phyloP scores from a whole-genome alignment of 2,329 filamentous ascomycete genomes.

The Stagonosporopsis vannaccii region DNA sequence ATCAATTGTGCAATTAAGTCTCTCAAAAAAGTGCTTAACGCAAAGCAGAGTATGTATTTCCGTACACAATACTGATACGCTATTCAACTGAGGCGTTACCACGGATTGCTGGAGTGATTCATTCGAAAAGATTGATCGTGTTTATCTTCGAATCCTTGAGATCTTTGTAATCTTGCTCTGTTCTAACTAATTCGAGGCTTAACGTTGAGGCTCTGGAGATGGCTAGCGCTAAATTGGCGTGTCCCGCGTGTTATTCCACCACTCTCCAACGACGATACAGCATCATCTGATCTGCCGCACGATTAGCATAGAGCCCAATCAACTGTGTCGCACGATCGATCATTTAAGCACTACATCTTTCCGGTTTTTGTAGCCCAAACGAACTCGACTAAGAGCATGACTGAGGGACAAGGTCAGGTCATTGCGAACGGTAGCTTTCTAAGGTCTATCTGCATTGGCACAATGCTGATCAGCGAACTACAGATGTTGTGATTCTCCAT shows the following conservation, averaged over 20 bases:
- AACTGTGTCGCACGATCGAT: background rate
- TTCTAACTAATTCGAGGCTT: background rate
- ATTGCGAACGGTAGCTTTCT: background rate
- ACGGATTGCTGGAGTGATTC: background rate
- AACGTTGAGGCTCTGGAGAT: background rate
- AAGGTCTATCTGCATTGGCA: background rate
- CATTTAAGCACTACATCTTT: background rate
- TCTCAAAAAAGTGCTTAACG: background rate
- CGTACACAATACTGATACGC: background rate
- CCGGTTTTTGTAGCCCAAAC: background rate
- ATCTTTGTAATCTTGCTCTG: background rate
- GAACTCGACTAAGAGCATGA: background rate
- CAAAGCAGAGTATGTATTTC: background rate
- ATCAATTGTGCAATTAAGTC: background rate
- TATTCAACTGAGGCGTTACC: background rate
- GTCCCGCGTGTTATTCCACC: background rate
- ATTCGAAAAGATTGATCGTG: background rate
- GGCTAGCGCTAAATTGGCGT: background rate
- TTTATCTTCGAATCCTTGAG: background rate
- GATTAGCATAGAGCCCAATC: background rate
- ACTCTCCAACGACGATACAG: background rate
- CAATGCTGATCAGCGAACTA: background rate
- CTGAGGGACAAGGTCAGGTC: background rate
- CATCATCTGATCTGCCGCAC: background rate
- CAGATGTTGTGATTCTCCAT: slow-evolving; percentile 1